These are phyloP conservation scores for Bipolaris sorokiniana DNA, from an alignment of 2,329 filamentous ascomycete species.

Conservation along the genomic window DNA sequence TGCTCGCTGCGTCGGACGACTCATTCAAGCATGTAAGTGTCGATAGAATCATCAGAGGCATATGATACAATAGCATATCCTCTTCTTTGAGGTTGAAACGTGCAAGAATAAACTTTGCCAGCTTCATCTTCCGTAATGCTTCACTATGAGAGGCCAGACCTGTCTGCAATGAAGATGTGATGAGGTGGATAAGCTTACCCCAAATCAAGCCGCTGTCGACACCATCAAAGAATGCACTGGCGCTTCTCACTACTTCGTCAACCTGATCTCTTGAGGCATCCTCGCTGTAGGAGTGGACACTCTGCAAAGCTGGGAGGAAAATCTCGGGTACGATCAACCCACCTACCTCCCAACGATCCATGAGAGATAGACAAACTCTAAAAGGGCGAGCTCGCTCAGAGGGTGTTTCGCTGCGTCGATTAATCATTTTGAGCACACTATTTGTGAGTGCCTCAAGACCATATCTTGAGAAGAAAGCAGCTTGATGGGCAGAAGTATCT, in stretches of 20 bases:
- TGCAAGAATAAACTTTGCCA: constrained; percentile 80
- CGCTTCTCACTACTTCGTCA: constrained; percentile 86
- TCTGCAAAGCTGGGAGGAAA: constrained; percentile 84
- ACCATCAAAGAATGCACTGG: constrained; percentile 95
- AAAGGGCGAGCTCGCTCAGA: constrained; percentile 82
- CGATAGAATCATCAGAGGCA: constrained; percentile 75
- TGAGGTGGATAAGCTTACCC: constrained; percentile 74
- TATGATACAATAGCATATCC: constrained; percentile 89
- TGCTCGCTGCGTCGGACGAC: constrained; percentile 27
- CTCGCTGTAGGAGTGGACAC: constrained; percentile 75
- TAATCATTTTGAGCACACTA: constrained; percentile 79
- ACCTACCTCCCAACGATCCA: constrained; percentile 98
- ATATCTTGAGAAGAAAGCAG: constrained; percentile 77
- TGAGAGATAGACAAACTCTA: constrained; percentile 88
- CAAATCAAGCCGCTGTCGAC: constrained; percentile 95
- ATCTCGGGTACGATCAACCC: constrained; percentile 85
- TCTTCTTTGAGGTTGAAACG: constrained; percentile 96
- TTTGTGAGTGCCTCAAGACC: constrained; percentile 76
- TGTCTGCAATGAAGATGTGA: constrained; percentile 58
- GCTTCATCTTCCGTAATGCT: constrained; percentile 66
- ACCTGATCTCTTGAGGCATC: constrained; percentile 73
- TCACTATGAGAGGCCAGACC: constrained; percentile 59
- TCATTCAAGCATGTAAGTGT: constrained; percentile 58
- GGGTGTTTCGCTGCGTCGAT: constrained; percentile 59
- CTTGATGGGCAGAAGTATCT: constrained; percentile 56